Evolutionary conservation across 768 basidiomycete species (phyloP).

Genomic region (Plicaturopsis crispa): DNA sequence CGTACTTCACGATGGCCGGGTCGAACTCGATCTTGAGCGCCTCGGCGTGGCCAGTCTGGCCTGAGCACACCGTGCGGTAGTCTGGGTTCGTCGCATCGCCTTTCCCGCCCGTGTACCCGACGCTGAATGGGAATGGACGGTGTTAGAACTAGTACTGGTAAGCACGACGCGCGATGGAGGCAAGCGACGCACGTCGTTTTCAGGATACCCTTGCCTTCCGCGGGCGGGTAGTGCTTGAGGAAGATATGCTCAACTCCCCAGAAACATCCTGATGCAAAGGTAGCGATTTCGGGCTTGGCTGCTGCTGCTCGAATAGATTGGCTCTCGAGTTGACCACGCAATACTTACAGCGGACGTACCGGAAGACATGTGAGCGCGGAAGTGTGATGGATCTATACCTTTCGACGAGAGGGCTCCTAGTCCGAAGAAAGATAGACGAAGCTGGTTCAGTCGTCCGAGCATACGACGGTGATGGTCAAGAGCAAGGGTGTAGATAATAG

Average conservation of each 20-base stretch:
- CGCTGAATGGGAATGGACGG: too few species aligned
- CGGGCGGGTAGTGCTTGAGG: slow-evolving; percentile 66
- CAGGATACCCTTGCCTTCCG: slow-evolving; percentile 66
- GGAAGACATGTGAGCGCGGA: slow-evolving; percentile 33
- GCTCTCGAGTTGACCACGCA: not conserved
- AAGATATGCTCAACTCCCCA: slow-evolving; percentile 89
- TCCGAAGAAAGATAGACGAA: slow-evolving; percentile 11
- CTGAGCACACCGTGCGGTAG: slow-evolving; percentile 74
- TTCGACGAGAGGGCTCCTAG: slow-evolving; percentile 16
- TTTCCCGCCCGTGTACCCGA: slow-evolving; percentile 78
- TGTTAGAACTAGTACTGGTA: too few species aligned
- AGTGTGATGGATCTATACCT: slow-evolving; percentile 28
- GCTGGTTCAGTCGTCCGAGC: slow-evolving; percentile 17
- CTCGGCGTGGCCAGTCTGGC: slow-evolving; percentile 84
- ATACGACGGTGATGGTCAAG: slow-evolving; percentile 7
- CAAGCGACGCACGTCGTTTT: too few species aligned
- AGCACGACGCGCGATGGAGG: too few species aligned
- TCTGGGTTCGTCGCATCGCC: slow-evolving; percentile 43
- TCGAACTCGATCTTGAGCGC: slow-evolving; percentile 84
- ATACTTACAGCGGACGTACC: slow-evolving; percentile 5
- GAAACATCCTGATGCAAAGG: slow-evolving; percentile 55
- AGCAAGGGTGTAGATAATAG: too few species aligned
- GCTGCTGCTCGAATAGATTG: slow-evolving; percentile 28
- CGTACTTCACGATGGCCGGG: slow-evolving; percentile 68
- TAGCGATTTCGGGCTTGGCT: slow-evolving; percentile 35